A percentile compares a stretch with the other conserved stretches of the same genome.
Conservation (phyloP, 805 yeast species). For the Tanozyma kutaoensis region DNA sequence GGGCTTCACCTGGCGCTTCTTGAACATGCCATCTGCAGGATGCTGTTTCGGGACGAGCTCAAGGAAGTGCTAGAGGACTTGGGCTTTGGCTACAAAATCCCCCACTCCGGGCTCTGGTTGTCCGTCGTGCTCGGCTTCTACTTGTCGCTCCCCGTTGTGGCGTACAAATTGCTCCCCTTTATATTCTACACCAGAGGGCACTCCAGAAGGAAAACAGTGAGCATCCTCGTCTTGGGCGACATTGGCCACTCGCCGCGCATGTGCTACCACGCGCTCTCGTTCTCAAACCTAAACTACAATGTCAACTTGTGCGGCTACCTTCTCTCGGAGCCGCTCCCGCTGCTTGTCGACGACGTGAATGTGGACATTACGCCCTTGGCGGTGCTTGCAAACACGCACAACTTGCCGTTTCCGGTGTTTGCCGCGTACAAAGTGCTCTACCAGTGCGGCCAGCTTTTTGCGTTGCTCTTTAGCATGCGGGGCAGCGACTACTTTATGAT, state of each 20-base stretch:
- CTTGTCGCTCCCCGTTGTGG: slow-evolving; percentile 28
- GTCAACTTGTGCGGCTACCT: slow-evolving; percentile 83
- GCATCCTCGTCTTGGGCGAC: slow-evolving; percentile 83
- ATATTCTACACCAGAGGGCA: slow-evolving; percentile 11
- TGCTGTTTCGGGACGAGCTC: too few relatives aligned
- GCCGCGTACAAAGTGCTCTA: slow-evolving; percentile 42
- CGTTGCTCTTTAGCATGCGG: slow-evolving; percentile 36
- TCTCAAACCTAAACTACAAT: slow-evolving; percentile 40
- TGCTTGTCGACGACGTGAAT: slow-evolving; percentile 34
- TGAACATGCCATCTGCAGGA: not conserved
- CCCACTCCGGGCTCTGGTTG: slow-evolving; percentile 17
- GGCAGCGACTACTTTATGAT: slow-evolving; percentile 60
- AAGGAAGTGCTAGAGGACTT: too few relatives aligned
- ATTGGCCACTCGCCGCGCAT: slow-evolving; percentile 92
- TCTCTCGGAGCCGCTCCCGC: slow-evolving; percentile 40
- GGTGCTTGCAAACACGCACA: slow-evolving; percentile 20
- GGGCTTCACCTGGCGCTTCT: not conserved
- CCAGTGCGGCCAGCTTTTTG: slow-evolving; percentile 38
- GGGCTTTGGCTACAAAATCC: slow-evolving; percentile 5
- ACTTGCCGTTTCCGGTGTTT: slow-evolving; percentile 43
- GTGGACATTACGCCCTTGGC: slow-evolving; percentile 37
- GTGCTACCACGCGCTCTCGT: slow-evolving; percentile 76
- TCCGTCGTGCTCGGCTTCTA: slow-evolving; percentile 34
- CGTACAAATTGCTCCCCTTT: slow-evolving; percentile 27
- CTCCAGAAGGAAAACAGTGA: slow-evolving; percentile 34